Percentiles rank a stretch among this genome's conserved stretches.
Conservation (phyloP, 2,329 filamentous ascomycete species). For the Teratosphaeria gauchensis region DNA sequence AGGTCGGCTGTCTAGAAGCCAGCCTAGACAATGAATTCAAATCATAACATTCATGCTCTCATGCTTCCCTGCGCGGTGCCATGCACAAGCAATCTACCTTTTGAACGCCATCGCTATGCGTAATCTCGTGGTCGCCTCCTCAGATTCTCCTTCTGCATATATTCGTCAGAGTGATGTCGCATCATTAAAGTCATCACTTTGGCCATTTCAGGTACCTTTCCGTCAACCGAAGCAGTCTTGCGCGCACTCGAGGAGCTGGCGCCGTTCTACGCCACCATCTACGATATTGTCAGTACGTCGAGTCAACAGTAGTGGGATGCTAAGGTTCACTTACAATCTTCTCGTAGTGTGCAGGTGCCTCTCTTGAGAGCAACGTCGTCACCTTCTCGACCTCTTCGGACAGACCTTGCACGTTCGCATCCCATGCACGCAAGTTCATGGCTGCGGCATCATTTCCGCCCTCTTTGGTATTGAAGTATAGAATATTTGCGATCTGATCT, state of each 20-base stretch:
- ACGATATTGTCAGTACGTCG: not conserved
- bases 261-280: not conserved
- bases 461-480: constrained; percentile 76
- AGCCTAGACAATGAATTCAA: not conserved
- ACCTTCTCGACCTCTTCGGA: constrained; percentile 86
- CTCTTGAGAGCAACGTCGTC: constrained; percentile 67
- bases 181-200: not conserved
- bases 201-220: not conserved
- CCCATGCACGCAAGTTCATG: constrained; percentile 74
- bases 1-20: too few species aligned
- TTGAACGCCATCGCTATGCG: not conserved
- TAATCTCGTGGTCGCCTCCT: not conserved
- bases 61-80: not conserved
- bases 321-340: not conserved
- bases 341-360: constrained; percentile 56
- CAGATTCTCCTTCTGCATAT: not conserved
- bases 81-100: not conserved
- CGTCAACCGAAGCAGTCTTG: not conserved
- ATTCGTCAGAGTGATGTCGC: not conserved
- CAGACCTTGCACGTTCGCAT: constrained; percentile 74
- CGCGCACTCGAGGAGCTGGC: not conserved
- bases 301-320: not conserved
- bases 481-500: constrained; percentile 82
- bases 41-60: not conserved
- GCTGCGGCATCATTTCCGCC: constrained; percentile 37